Evolutionary conservation across 129 eudicot species (phyloP), one percentile per base, ranked within the genome.

Genomic region (Scalesia atractyloides): DNA sequence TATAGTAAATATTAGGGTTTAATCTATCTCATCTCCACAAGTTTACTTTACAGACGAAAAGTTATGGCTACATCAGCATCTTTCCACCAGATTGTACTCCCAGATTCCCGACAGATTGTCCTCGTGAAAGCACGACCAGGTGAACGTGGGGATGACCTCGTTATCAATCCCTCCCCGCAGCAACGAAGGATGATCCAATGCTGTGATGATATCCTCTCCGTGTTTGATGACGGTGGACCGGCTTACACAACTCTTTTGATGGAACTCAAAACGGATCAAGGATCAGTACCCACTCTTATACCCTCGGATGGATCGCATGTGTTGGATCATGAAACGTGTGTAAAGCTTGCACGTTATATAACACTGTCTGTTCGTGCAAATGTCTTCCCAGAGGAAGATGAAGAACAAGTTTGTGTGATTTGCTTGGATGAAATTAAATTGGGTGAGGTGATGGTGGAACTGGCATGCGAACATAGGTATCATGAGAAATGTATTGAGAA

Each of bases 341-440:
- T 30, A 7, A 59, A 5, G 68, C 9, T 62, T n/a, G 14, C 24
- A 15, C 8, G 24, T 34, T 62, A 15, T 36, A 62, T 62, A n/a
- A 7, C 37, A 20, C 7, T 3, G 68, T 3, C 48, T n/a, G 14
- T 7, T 62, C 26, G 5, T 2, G 47, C 48, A 12, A 48, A 15
- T 1, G 5, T 0, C 1, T 5, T 37, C 9, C 0, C 8, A 9
- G 24, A 62, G 7, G 47, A n/a, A 5, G 57, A 22, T 1, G 22
- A 5, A 5, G 68, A 34, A n/a, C n/a, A n/a, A 26, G 33, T 66
- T 12, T 66, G 71, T 46, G 57, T 46, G 41, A 66, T 66, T 66
- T 66, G 71, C 14, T 36, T 20, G 19, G 20, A 46, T 19, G 71
- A 20, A 3, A 22, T 20, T 24, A 4, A 46, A 19, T 5, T 1